phyloP scores from a whole-genome alignment of 2,329 filamentous ascomycete genomes.

The Aaosphaeria arxii region DNA sequence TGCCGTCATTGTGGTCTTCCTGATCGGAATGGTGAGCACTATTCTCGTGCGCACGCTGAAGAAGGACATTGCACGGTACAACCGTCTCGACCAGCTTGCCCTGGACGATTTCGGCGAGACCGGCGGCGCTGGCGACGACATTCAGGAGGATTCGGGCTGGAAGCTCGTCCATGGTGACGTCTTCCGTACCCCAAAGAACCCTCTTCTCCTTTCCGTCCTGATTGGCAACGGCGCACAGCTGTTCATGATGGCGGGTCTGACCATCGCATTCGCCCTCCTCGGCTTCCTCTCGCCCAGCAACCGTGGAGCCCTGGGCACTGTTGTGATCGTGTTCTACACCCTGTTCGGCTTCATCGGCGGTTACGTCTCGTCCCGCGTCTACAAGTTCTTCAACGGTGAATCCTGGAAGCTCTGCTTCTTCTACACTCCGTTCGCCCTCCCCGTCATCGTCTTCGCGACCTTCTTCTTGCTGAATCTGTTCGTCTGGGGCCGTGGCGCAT shows the following conservation, averaged over 20 bases:
- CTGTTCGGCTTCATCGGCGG: slow-evolving; percentile 89
- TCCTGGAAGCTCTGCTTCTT: slow-evolving; percentile 93
- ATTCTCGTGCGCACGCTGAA: slow-evolving; percentile 82
- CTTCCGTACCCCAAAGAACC: slow-evolving; percentile 81
- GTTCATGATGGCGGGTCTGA: slow-evolving; percentile 95
- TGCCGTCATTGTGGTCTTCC: slow-evolving; percentile 87
- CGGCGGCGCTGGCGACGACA: slow-evolving; percentile 75
- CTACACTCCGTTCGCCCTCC: slow-evolving; percentile 81
- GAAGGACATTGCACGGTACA: slow-evolving; percentile 96
- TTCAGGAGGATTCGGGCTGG: slow-evolving; percentile 98
- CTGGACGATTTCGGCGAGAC: slow-evolving; percentile 84
- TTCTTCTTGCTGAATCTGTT: slow-evolving; percentile 97
- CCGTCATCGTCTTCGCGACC: slow-evolving; percentile 76
- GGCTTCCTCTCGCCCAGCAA: slow-evolving; percentile 96
- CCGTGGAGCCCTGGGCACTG: slow-evolving; percentile 87
- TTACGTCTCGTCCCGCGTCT: slow-evolving; percentile 83
- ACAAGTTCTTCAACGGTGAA: slow-evolving; percentile 91
- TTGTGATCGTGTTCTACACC: slow-evolving; percentile 91
- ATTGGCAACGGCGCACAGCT: slow-evolving; percentile 93
- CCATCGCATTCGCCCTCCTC: slow-evolving; percentile 87
- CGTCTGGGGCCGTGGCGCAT: slow-evolving; percentile 89
- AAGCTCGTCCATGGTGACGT: slow-evolving; percentile 97
- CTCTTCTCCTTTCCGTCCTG: slow-evolving; percentile 80
- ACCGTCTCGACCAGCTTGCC: slow-evolving; percentile 85
- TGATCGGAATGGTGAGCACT: slow-evolving; percentile 89